A percentile compares a stretch with the other conserved stretches of the same genome.
phyloP scores from a whole-genome alignment of 345 rosid genomes.

The Cardamine resedifolia region DNA sequence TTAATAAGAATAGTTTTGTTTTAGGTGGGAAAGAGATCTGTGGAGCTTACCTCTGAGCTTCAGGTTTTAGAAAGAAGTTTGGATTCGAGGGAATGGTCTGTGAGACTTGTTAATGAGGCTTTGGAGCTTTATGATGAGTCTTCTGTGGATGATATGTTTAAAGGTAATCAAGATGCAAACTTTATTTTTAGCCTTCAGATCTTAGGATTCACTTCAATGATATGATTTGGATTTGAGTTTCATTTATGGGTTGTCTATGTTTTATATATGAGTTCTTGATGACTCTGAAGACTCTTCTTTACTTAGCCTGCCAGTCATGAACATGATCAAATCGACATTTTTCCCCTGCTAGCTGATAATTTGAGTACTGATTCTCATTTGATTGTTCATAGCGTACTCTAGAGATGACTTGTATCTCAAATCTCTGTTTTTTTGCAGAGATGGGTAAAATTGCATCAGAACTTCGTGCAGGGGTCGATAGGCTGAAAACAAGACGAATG shows the following conservation, averaged over 20 bases:
- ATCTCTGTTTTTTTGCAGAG: conserved; percentile 46
- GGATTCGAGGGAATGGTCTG: conserved; percentile 44
- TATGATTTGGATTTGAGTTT: conserved; percentile 1
- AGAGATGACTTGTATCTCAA: neutral
- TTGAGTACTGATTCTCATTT: neutral
- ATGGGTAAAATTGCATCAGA: conserved; percentile 58
- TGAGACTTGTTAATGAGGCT: conserved; percentile 56
- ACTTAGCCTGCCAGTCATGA: neutral
- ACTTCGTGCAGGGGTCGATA: conserved; percentile 50
- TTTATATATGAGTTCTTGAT: neutral
- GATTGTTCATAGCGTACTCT: neutral
- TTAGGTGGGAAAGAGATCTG: conserved; percentile 64
- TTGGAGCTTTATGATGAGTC: conserved; percentile 49
- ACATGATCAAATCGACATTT: neutral
- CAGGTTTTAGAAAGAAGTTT: conserved; percentile 56
- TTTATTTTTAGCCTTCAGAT: neutral
- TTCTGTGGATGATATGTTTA: conserved; percentile 48
- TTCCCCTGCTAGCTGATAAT: neutral
- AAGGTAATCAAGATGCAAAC: conserved; percentile 49
- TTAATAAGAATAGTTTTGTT: conserved; percentile 4
- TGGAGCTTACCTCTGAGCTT: conserved; percentile 59
- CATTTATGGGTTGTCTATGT: neutral
- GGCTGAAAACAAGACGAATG: conserved; percentile 41
- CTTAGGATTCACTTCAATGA: neutral
- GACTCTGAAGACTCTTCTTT: neutral